phyloP scores from a whole-genome alignment of 306 rosid genomes.

The Castanopsis chinensis region DNA sequence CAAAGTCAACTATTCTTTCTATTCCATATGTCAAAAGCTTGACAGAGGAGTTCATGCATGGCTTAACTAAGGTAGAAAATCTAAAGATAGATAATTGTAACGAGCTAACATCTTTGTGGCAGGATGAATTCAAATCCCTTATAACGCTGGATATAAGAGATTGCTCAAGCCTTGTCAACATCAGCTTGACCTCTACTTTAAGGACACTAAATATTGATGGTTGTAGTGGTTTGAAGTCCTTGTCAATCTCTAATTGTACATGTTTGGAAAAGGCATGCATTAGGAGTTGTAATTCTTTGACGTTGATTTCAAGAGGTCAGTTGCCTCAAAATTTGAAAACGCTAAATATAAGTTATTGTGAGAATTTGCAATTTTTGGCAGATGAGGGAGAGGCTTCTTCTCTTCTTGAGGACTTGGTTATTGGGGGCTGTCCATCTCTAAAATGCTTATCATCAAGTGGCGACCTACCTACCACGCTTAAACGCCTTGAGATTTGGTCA shows the following conservation, averaged over 20 bases:
- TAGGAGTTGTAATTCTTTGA: too few species aligned
- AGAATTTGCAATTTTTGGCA: not conserved
- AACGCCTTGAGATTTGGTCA: too few species aligned
- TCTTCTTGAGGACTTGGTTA: not conserved
- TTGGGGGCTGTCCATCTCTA: not conserved
- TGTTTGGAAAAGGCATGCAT: not conserved
- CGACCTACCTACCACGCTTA: too few species aligned
- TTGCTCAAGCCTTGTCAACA: too few species aligned
- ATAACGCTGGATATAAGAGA: too few species aligned
- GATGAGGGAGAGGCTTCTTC: not conserved
- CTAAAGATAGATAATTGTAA: not conserved
- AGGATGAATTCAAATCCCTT: too few species aligned
- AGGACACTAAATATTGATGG: too few species aligned
- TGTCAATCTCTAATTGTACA: not conserved
- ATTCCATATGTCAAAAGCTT: not conserved
- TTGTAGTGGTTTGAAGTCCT: not conserved
- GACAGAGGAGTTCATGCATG: not conserved
- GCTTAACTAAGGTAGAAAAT: not conserved
- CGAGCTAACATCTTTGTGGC: not conserved
- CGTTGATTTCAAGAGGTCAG: too few species aligned
- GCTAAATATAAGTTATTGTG: too few species aligned
- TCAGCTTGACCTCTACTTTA: too few species aligned
- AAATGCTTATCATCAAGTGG: not conserved
- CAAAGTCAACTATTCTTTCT: not conserved
- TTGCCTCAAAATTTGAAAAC: too few species aligned